phyloP scores from a whole-genome alignment of 2,329 filamentous ascomycete species.

The Zasmidium citrigriseum region DNA sequence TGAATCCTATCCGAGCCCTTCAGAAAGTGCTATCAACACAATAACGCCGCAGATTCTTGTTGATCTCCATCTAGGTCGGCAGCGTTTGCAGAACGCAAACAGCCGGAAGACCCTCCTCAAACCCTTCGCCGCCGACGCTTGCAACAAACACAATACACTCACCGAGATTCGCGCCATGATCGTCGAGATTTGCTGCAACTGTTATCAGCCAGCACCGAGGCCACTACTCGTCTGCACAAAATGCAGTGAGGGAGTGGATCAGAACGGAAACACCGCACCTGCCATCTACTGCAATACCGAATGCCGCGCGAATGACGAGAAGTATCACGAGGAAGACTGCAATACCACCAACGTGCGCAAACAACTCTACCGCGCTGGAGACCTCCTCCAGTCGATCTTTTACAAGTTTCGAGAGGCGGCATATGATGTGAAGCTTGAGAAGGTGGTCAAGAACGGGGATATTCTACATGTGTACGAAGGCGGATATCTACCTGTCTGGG shows the following conservation, averaged over 20 bases:
- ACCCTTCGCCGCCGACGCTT: too few relatives aligned
- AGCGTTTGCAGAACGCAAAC: not conserved
- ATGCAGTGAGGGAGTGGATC: slow-evolving; percentile 6
- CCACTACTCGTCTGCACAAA: slow-evolving; percentile 9
- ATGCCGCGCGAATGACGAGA: slow-evolving; percentile 2
- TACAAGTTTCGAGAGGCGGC: slow-evolving; percentile 10
- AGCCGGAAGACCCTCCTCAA: not conserved
- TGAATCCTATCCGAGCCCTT: too few relatives aligned
- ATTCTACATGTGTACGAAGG: not conserved
- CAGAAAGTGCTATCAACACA: too few relatives aligned
- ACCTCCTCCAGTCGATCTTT: slow-evolving; percentile 20
- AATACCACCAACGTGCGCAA: slow-evolving; percentile 9
- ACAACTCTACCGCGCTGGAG: slow-evolving; percentile 21
- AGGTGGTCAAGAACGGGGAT: slow-evolving; percentile 4
- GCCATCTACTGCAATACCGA: slow-evolving; percentile 10
- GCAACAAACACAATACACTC: too few relatives aligned
- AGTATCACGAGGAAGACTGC: slow-evolving; percentile 1
- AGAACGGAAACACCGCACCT: not conserved
- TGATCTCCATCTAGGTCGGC: not conserved
- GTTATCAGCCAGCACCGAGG: not conserved
- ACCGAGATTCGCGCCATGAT: not conserved
- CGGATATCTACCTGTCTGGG: not conserved
- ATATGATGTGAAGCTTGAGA: slow-evolving; percentile 9
- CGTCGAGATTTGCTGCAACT: not conserved
- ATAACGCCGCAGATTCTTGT: too few relatives aligned